Evolutionary conservation across 805 yeast species (phyloP), one percentile per base, ranked within the genome.

Genomic region (Schwanniomyces vanrijiae): DNA sequence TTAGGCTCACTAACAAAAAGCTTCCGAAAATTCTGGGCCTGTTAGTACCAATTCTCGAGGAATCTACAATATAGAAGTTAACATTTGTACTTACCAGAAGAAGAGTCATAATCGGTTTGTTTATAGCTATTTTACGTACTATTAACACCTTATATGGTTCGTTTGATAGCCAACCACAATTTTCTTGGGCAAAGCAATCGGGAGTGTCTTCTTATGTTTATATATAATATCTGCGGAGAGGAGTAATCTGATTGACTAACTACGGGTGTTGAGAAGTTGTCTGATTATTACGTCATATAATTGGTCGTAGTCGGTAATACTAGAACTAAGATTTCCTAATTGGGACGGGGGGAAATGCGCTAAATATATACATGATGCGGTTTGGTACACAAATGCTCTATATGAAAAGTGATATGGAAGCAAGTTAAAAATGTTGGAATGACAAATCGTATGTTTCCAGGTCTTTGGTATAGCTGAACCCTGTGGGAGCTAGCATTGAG

Each of bases 21-120:
- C 25, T 37, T 37, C 25, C 39, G 39, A 37, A 37, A 37, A 37
- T 37, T 37, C 39, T 37, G 39, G 26, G 16, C 39, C 18, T n/a
- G 39, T 37, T 37, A 37, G 39, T 37, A 37, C 8, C 20, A 31
- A 14, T 31, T 31, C 35, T 31, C 19, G 11, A 31, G 35, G 19
- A 10, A 18, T 26, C 13, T 26, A 26, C 10, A 10, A 26, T 22
- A 5, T 22, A 22, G 8, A 5, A 8, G 8, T 22, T 5, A 5
- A 8, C 8, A 22, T 13, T 14, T 31, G 35, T 31, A 31, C 35
- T 31, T 31, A 31, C 35, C 35, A 31, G 35, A 31, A 31, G 14
- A 31, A 31, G 35, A 31, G 35, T 31, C 35, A 31, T 31, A 2
- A 9, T 11, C 35, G 19, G 16, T 20, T 31, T 14, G 2, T 14